Evolutionary conservation across 768 basidiomycete genomes (phyloP).

Genomic region (Russula sp.): DNA sequence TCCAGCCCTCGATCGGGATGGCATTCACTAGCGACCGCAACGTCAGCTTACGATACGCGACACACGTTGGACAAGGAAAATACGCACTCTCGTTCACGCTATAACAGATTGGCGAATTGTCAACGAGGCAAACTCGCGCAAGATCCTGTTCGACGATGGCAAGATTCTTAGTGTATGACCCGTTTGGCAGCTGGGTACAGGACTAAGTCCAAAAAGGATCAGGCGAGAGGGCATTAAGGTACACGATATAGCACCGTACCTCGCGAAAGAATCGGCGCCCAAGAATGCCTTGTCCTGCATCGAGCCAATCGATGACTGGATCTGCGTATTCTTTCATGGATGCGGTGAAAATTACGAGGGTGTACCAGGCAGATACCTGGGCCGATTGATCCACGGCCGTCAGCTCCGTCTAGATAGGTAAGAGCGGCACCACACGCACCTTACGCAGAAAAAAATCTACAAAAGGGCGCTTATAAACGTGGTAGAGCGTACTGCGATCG

Average conservation of each 20-base stretch:
- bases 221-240: not conserved
- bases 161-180: slow-evolving; percentile 92
- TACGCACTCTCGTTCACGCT: slow-evolving; percentile 81
- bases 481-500: slow-evolving; percentile 86
- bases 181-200: slow-evolving; percentile 87
- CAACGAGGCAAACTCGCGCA: slow-evolving; percentile 87
- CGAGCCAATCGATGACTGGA: slow-evolving; percentile 99
- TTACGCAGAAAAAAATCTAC: slow-evolving; percentile 92
- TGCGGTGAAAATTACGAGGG: slow-evolving; percentile 96
- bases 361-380: slow-evolving; percentile 99
- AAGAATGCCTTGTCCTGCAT: slow-evolving; percentile 88
- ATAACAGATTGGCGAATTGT: slow-evolving; percentile 94
- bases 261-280: slow-evolving; percentile 87
- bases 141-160: slow-evolving; percentile 85
- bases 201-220: slow-evolving; percentile 45
- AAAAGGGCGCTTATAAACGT: slow-evolving; percentile 97
- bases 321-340: slow-evolving; percentile 99
- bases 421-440: slow-evolving; percentile 38
- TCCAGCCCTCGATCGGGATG: slow-evolving; percentile 99
- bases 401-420: not conserved
- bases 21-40: slow-evolving; percentile 73
- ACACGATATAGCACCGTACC: slow-evolving; percentile 39
- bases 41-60: not conserved
- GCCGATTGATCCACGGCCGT: slow-evolving; percentile 3
- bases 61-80: not conserved